phyloP scores from a whole-genome alignment of 352 stramenopile species.

The Blastocystis sp. region DNA sequence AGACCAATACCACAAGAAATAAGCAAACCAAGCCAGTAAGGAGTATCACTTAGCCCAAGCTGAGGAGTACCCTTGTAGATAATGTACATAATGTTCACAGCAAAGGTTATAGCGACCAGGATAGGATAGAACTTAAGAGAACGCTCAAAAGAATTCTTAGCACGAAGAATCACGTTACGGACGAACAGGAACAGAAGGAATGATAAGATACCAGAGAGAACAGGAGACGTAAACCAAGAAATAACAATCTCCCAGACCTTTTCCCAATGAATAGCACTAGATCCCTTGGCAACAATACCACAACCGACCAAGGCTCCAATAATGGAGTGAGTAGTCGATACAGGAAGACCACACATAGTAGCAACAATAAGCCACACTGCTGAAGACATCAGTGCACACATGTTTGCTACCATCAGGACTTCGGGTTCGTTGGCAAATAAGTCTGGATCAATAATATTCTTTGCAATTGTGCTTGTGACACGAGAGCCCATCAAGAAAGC shows the following conservation, averaged over 20 bases:
- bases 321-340: slow-evolving; percentile 74
- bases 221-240: slow-evolving; percentile 69
- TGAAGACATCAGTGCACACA: slow-evolving; percentile 67
- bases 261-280: slow-evolving; percentile 53
- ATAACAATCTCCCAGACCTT: slow-evolving; percentile 37
- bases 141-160: slow-evolving; percentile 64
- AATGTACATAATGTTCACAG: slow-evolving; percentile 68
- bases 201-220: slow-evolving; percentile 68
- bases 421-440: slow-evolving; percentile 70
- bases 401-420: slow-evolving; percentile 68
- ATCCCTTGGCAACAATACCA: slow-evolving; percentile 67
- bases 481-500: slow-evolving; percentile 67
- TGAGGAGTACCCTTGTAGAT: slow-evolving; percentile 66
- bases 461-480: slow-evolving; percentile 69
- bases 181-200: slow-evolving; percentile 70
- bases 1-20: slow-evolving; percentile 62
- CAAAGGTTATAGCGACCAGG: slow-evolving; percentile 68
- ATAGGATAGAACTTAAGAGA: slow-evolving; percentile 68
- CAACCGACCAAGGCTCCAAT: slow-evolving; percentile 72
- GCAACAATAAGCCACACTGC: slow-evolving; percentile 69
- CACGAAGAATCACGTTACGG: slow-evolving; percentile 69
- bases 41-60: slow-evolving; percentile 61
- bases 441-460: slow-evolving; percentile 66
- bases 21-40: slow-evolving; percentile 3
- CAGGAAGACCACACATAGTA: slow-evolving; percentile 69